Conservation (phyloP, 805 yeast species). For the Diddensiella santjacobensis region DNA sequence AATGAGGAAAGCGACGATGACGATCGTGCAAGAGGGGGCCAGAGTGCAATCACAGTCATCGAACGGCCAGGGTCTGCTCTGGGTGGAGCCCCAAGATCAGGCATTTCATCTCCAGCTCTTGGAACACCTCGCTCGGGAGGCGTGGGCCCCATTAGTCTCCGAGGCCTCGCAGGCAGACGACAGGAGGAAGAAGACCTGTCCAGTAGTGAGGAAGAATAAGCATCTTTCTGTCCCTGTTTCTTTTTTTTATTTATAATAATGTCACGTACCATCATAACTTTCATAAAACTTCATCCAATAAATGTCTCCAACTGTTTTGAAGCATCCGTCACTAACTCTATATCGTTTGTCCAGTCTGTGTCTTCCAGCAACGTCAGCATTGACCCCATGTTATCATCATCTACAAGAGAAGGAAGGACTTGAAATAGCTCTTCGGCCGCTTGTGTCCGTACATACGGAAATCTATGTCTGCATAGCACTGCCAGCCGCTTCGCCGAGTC, state of each 20-base stretch:
- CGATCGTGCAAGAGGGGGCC: slow-evolving; percentile 4
- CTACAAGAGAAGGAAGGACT: slow-evolving; percentile 14
- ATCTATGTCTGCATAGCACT: slow-evolving; percentile 36
- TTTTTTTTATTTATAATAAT: not conserved
- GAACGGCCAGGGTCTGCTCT: not conserved
- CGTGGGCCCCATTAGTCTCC: slow-evolving; percentile 20
- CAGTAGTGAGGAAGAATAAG: slow-evolving; percentile 23
- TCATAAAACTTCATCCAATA: no score
- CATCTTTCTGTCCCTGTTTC: slow-evolving; percentile 26
- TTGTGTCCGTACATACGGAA: slow-evolving; percentile 34
- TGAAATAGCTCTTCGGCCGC: slow-evolving; percentile 45
- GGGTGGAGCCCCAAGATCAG: slow-evolving; percentile 3
- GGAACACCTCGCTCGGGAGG: not conserved
- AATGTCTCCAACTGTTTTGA: not conserved
- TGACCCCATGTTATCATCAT: not conserved
- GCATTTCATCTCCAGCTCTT: slow-evolving; percentile 11
- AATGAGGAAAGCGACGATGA: slow-evolving; percentile 13
- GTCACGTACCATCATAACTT: no score
- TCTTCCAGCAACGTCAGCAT: slow-evolving; percentile 5
- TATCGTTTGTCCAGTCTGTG: slow-evolving; percentile 7
- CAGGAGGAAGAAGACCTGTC: slow-evolving; percentile 23
- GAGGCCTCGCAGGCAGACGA: slow-evolving; percentile 18
- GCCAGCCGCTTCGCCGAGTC: slow-evolving; percentile 9
- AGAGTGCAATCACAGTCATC: not conserved
- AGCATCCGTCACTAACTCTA: not conserved